Conservation (phyloP, 176 grass and related monocot genomes). For the Musa acuminata region DNA sequence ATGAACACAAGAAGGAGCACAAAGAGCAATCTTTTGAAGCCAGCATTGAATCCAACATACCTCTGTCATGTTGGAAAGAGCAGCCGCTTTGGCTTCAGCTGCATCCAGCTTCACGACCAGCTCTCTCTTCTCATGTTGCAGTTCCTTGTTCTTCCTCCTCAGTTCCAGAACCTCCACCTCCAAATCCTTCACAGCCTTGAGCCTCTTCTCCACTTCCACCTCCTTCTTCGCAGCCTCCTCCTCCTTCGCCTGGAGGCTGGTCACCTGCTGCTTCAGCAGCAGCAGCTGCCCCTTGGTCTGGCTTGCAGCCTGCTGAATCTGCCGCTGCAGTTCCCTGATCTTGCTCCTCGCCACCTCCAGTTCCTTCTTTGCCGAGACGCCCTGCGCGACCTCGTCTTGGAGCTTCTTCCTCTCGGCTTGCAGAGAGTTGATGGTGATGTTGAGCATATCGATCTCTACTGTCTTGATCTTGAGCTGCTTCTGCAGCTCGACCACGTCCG, state of each 20-base stretch:
- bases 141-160: constrained; percentile 84
- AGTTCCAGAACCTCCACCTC: constrained; percentile 80
- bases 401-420: constrained; percentile 76
- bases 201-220: constrained; percentile 57
- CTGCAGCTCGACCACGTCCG: constrained; percentile 57
- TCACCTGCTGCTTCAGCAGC: constrained; percentile 90
- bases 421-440: constrained; percentile 55
- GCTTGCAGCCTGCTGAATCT: constrained; percentile 58
- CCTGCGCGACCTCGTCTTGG: constrained; percentile 37
- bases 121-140: constrained; percentile 88
- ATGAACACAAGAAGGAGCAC: neutral
- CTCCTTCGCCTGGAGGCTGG: constrained; percentile 57
- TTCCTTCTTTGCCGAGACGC: constrained; percentile 33
- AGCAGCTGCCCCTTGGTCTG: constrained; percentile 79
- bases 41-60: constrained; percentile 19
- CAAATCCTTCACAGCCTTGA: constrained; percentile 65
- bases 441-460: constrained; percentile 66
- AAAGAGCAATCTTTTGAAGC: neutral
- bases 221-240: constrained; percentile 62
- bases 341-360: constrained; percentile 47
- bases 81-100: constrained; percentile 37
- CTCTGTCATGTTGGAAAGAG: constrained; percentile 58
- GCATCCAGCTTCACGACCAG: constrained; percentile 71
- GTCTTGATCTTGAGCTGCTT: constrained; percentile 83
- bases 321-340: constrained; percentile 78